phyloP scores from a whole-genome alignment of 2,329 filamentous ascomycete species.

The Colletotrichum gigasporum region DNA sequence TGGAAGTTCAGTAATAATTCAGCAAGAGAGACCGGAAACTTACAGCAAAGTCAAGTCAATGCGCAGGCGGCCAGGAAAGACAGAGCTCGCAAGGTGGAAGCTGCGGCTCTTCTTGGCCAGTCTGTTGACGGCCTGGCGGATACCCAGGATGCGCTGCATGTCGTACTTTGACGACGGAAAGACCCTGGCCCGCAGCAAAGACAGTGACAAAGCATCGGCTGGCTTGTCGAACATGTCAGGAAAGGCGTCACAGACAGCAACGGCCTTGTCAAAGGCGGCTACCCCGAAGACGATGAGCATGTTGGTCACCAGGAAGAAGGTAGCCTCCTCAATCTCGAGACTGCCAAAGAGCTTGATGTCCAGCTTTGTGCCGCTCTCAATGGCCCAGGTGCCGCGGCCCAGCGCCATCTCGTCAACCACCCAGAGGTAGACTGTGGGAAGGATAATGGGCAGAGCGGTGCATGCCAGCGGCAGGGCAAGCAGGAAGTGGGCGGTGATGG shows the following conservation, averaged over 20 bases:
- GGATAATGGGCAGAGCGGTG: constrained; percentile 65
- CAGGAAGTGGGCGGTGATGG: constrained; percentile 70
- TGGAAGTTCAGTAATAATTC: constrained; percentile 37
- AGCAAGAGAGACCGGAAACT: constrained; percentile 34
- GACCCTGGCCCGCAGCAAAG: constrained; percentile 61
- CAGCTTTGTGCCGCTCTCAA: constrained; percentile 73
- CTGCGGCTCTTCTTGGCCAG: constrained; percentile 74
- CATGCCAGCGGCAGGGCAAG: constrained; percentile 66
- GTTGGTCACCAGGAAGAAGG: constrained; percentile 79
- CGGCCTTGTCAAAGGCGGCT: constrained; percentile 73
- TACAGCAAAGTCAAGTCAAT: constrained; percentile 73
- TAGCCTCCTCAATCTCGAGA: constrained; percentile 77
- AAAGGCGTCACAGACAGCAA: constrained; percentile 72
- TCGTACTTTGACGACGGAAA: constrained; percentile 61
- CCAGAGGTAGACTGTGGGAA: constrained; percentile 78
- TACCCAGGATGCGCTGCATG: constrained; percentile 62
- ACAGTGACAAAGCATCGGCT: constrained; percentile 54
- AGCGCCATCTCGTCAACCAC: constrained; percentile 75
- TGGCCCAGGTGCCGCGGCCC: constrained; percentile 76
- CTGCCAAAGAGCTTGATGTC: constrained; percentile 69
- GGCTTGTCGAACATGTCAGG: constrained; percentile 63
- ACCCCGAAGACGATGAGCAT: constrained; percentile 75
- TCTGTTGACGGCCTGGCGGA: constrained; percentile 66
- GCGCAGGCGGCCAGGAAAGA: constrained; percentile 73
- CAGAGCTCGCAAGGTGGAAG: constrained; percentile 77